Base-by-base conservation (phyloP, 495 filamentous ascomycete genomes). In the Hypoxylon perforatum region DNA sequence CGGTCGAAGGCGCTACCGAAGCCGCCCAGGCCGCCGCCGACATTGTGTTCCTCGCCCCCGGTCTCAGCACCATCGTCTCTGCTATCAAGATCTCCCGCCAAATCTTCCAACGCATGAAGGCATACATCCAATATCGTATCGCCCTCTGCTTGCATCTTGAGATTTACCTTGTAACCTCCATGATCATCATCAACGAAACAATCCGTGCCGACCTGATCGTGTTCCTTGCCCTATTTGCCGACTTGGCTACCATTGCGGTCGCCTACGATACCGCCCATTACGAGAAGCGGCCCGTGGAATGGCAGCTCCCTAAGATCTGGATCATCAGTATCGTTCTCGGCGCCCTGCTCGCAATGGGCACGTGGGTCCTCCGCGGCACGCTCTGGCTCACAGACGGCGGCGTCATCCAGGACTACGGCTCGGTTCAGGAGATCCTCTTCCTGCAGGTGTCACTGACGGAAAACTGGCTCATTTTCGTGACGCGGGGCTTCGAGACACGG, bases 381-480 rank as follows among this genome's bases (percentile, higher is more conserved):
- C 92, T 93, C 84, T 81, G 90, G 52, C 81, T 85, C 52, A 80
- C 79, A 28, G 85, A 84, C 25, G 90, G 87, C 67, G 92, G 92
- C 80, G 90, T 96, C 67, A 87, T 92, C 57, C 89, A 95, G 80
- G 90, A 92, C 74, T 90, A 87, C 62, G 93, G 93, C 76, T 84
- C 86, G 61, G 84, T 88, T n/a, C 90, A 96, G 72, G 85, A 86
- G 60, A 87, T 97, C 23, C 73, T 97, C 63, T 96, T 97, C 82
- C 86, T 97, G 47, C 84, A 97, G 75, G 91, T 97, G 75, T 89
- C 90, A 15, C 84, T 96, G 46, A 91, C 93, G 23, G 91, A 96
- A 80, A 97, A 94, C 78, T 96, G 93, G 92, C 85, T 96, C 54
- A 97, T 97, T 77, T 93, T 97, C 79, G 92, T 96, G 77, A 96